These are phyloP conservation scores for Favolaschia claudopus DNA, from an alignment of 768 basidiomycete genomes.

Conservation along the genomic window DNA sequence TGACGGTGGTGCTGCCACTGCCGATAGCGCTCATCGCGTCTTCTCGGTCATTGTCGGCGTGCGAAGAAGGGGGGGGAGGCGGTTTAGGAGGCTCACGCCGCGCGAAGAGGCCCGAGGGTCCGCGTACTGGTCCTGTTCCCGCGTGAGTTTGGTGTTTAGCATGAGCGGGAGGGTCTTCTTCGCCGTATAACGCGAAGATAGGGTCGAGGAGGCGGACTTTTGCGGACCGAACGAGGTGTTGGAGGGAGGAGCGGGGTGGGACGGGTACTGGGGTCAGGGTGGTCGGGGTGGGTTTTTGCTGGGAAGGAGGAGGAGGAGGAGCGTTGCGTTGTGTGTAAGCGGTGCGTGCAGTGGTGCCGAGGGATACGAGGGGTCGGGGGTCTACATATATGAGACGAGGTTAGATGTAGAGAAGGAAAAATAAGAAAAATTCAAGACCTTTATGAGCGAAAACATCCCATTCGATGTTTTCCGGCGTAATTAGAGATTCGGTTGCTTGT, in stretches of 20 bases:
- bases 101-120: conserved; percentile 22
- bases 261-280: conserved; percentile 48
- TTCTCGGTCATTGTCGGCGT: neutral
- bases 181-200: conserved; percentile 45
- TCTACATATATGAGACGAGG: conserved; percentile 46
- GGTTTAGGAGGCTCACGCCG: neutral
- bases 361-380: conserved; percentile 56
- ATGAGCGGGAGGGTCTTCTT: conserved; percentile 41
- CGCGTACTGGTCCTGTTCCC: conserved; percentile 15
- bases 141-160: no score
- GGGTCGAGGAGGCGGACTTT: conserved; percentile 61
- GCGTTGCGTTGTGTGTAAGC: conserved; percentile 44
- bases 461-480: conserved; percentile 58
- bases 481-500: conserved; percentile 47
- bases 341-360: conserved; percentile 48
- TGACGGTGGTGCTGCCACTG: conserved; percentile 9
- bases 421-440: conserved; percentile 47
- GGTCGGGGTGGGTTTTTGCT: no score
- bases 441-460: conserved; percentile 66
- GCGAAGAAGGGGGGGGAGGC: neutral
- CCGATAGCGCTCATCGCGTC: no score
- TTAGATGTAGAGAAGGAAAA: neutral
- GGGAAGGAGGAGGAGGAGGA: no score
- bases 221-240: conserved; percentile 62
- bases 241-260: conserved; percentile 60